Evolutionary conservation across 495 filamentous ascomycete genomes (phyloP).

Genomic region (Cetradonia linearis): DNA sequence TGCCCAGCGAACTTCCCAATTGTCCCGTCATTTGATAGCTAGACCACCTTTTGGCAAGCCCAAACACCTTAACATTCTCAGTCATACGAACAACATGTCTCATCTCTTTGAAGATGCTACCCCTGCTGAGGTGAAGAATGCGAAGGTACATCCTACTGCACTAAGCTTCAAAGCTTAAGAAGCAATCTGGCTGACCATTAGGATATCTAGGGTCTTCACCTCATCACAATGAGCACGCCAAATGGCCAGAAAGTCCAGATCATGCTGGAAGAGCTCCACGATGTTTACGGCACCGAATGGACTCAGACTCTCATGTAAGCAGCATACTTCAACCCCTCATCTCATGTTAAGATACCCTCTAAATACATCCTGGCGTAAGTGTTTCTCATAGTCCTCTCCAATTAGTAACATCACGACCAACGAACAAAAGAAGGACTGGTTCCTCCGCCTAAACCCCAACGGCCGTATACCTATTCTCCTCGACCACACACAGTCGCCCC

Average conservation of each 20-base stretch:
- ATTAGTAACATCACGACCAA: slow-evolving; percentile 40
- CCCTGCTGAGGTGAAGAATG: slow-evolving; percentile 27
- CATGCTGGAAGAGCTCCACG: slow-evolving; percentile 30
- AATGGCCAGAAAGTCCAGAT: slow-evolving; percentile 30
- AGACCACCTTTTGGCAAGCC: slow-evolving; percentile 14
- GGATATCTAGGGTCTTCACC: slow-evolving; percentile 25
- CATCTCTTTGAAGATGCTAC: slow-evolving; percentile 25
- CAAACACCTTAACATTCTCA: slow-evolving; percentile 3
- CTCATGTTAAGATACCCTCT: not conserved
- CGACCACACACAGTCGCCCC: slow-evolving; percentile 41
- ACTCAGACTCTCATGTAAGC: slow-evolving; percentile 38
- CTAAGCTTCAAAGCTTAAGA: not conserved
- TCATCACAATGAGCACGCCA: slow-evolving; percentile 26
- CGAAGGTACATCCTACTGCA: slow-evolving; percentile 20
- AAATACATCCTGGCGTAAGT: not conserved
- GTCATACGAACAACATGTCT: slow-evolving; percentile 20
- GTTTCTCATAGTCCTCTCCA: not conserved
- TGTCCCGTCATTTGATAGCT: slow-evolving; percentile 11
- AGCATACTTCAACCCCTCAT: not conserved
- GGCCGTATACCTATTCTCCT: slow-evolving; percentile 43
- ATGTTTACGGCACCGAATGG: slow-evolving; percentile 43
- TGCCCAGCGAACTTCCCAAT: slow-evolving; percentile 12
- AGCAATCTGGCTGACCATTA: not conserved
- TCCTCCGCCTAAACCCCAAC: slow-evolving; percentile 42
- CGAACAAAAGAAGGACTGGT: slow-evolving; percentile 52